Percentiles rank a stretch among this genome's conserved stretches.
Conservation (phyloP, 2,329 filamentous ascomycete species). For the Xylariaceae sp. region DNA sequence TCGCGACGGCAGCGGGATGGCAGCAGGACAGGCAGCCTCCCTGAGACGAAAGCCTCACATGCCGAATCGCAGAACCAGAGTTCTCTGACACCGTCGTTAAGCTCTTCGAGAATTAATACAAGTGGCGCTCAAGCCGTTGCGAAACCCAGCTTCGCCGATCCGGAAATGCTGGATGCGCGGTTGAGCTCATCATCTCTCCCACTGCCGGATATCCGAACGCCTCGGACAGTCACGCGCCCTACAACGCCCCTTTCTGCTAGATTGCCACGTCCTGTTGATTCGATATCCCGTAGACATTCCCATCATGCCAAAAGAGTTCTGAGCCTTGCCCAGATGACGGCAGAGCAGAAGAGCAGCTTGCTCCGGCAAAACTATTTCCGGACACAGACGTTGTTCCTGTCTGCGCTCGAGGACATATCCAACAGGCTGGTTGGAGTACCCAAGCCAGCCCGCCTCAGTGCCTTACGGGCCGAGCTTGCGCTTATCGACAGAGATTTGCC, state of each 20-base stretch:
- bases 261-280: constrained; percentile 42
- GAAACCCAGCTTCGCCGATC: constrained; percentile 46
- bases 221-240: constrained; percentile 47
- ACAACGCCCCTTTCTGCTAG: constrained; percentile 54
- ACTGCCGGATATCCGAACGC: constrained; percentile 55
- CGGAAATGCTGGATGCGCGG: constrained; percentile 52
- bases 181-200: constrained; percentile 64
- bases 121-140: constrained; percentile 21
- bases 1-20: constrained; percentile 44
- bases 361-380: constrained; percentile 78
- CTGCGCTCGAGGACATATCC: constrained; percentile 76
- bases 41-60: constrained; percentile 29
- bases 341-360: constrained; percentile 63
- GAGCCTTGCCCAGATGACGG: constrained; percentile 56
- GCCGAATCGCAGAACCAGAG: constrained; percentile 15
- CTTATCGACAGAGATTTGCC: constrained; percentile 76
- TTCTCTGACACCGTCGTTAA: constrained; percentile 7
- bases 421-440: constrained; percentile 78
- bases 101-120: constrained; percentile 10
- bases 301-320: constrained; percentile 53
- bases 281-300: constrained; percentile 54
- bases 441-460: constrained; percentile 74
- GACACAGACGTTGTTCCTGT: constrained; percentile 73
- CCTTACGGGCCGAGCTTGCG: constrained; percentile 72
- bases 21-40: constrained; percentile 41